phyloP scores from a whole-genome alignment of 768 basidiomycete species.

The Pleurotus cornucopiae region DNA sequence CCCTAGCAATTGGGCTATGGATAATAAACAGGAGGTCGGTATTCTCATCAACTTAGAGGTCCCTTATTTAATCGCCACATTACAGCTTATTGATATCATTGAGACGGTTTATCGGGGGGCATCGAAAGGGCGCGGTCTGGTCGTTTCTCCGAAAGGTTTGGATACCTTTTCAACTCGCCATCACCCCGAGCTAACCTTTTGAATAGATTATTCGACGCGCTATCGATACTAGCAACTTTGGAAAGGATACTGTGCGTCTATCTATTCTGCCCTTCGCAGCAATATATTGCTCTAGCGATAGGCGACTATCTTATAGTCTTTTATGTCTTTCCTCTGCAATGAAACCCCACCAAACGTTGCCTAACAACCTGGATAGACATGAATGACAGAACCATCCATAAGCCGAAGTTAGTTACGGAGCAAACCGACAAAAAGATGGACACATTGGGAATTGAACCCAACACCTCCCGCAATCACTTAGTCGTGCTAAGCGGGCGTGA shows the following conservation, averaged over 20 bases:
- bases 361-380: no score
- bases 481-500: conserved; percentile 7
- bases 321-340: no score
- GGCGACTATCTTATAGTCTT: no score
- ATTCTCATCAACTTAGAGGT: background rate
- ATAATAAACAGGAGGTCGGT: conserved; percentile 93
- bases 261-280: background rate
- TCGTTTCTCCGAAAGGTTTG: conserved; percentile 91
- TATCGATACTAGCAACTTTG: conserved; percentile 57
- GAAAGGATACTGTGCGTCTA: background rate
- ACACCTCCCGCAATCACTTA: conserved; percentile 4
- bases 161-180: background rate
- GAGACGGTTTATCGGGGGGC: conserved; percentile 98
- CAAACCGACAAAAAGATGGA: background rate
- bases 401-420: no score
- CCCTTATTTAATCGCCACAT: background rate
- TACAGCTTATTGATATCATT: conserved; percentile 93
- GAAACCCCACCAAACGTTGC: no score
- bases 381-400: no score
- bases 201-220: conserved; percentile 73
- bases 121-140: conserved; percentile 95
- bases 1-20: conserved; percentile 95
- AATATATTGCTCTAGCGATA: no score
- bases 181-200: conserved; percentile 6
- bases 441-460: conserved; percentile 10